phyloP scores from a whole-genome alignment of 2,329 filamentous ascomycete species.

The Sporothrix euskadiensis region DNA sequence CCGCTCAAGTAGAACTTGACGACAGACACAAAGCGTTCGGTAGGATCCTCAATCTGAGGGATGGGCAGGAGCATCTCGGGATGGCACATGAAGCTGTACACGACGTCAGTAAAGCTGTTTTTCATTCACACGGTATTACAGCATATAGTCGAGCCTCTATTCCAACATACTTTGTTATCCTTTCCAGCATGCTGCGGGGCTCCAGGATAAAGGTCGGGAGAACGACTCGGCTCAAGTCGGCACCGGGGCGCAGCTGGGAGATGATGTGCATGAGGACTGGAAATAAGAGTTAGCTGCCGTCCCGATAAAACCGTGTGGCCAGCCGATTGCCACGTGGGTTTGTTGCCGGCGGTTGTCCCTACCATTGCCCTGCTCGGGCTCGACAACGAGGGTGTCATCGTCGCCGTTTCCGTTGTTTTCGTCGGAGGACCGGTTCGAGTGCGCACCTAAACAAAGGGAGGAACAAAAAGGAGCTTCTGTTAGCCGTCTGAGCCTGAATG shows the following conservation, averaged over 20 bases:
- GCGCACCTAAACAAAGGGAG: conserved; percentile 25
- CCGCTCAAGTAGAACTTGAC: conserved; percentile 98
- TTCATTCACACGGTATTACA: conserved; percentile 8
- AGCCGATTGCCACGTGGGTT: neutral
- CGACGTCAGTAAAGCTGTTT: conserved; percentile 24
- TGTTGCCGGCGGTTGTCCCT: conserved; percentile 41
- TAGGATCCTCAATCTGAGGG: conserved; percentile 81
- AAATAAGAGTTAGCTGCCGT: neutral
- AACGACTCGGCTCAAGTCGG: conserved; percentile 90
- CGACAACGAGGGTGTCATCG: conserved; percentile 77
- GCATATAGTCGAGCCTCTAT: neutral
- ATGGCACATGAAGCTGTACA: conserved; percentile 92
- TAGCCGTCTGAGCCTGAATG: conserved; percentile 8
- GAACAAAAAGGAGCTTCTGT: neutral
- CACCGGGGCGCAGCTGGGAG: conserved; percentile 90
- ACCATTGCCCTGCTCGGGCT: conserved; percentile 94
- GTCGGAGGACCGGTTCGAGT: conserved; percentile 49
- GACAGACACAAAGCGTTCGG: conserved; percentile 87
- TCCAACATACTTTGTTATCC: conserved; percentile 85
- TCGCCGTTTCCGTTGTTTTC: conserved; percentile 58
- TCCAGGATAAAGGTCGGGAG: conserved; percentile 97
- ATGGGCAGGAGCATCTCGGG: conserved; percentile 92
- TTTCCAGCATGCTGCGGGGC: conserved; percentile 94
- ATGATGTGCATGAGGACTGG: conserved; percentile 95
- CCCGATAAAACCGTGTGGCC: neutral